phyloP scores from a whole-genome alignment of 73 alveolate genomes.

The Breviolum minutum region DNA sequence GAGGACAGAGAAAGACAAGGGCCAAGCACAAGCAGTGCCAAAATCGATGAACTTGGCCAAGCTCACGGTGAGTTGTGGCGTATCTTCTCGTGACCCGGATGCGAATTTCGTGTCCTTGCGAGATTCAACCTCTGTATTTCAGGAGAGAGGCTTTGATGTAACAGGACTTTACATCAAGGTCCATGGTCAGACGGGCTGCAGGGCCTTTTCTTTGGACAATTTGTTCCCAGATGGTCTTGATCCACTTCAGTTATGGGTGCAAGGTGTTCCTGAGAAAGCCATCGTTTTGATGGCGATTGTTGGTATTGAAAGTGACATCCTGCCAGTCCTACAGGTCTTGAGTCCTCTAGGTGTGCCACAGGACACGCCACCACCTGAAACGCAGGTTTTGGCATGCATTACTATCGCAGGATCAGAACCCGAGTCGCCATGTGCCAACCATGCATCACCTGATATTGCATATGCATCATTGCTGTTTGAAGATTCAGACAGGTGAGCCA shows the following conservation, averaged over 20 bases:
- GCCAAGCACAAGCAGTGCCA: neutral
- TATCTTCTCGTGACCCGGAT: constrained; percentile 19
- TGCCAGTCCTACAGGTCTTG: constrained; percentile 21
- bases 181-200: constrained; percentile 15
- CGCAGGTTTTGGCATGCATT: constrained; percentile 60
- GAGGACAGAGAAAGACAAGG: neutral
- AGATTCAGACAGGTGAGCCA: neutral
- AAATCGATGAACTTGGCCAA: neutral
- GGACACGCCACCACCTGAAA: constrained; percentile 29
- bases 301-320: neutral
- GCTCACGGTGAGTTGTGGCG: constrained; percentile 58
- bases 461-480: constrained; percentile 62
- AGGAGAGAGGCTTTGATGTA: constrained; percentile 57
- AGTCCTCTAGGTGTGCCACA: constrained; percentile 75
- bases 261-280: constrained; percentile 30
- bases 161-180: constrained; percentile 52
- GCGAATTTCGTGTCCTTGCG: constrained; percentile 46
- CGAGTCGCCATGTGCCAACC: constrained; percentile 72
- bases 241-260: constrained; percentile 69
- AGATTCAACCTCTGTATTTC: constrained; percentile 29
- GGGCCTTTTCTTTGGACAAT: constrained; percentile 2
- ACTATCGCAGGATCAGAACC: constrained; percentile 27
- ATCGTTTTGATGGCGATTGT: constrained; percentile 61
- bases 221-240: constrained; percentile 27
- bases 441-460: constrained; percentile 66